Conservation (phyloP, 768 basidiomycete genomes). For the Coprinopsis sp. region DNA sequence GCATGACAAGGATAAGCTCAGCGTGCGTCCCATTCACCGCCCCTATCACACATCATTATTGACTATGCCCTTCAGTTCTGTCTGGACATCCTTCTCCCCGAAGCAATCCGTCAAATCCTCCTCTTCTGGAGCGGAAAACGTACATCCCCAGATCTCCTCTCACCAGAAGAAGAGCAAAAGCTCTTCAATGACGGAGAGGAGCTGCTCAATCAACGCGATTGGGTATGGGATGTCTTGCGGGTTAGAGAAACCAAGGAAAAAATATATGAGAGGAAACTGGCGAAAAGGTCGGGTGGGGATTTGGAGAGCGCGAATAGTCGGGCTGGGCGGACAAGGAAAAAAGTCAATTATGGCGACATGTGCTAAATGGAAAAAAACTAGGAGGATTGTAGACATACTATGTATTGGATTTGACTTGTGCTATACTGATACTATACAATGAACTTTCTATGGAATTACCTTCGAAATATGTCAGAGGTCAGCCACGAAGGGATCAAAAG, state of each 20-base stretch:
- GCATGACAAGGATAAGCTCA: neutral
- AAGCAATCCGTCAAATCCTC: slow-evolving; percentile 67
- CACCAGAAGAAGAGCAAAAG: slow-evolving; percentile 48
- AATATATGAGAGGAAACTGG: slow-evolving; percentile 14
- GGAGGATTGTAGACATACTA: no score
- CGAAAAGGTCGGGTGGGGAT: slow-evolving; percentile 8
- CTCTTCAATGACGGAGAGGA: slow-evolving; percentile 46
- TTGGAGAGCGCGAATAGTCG: slow-evolving; percentile 9
- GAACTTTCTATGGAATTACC: no score
- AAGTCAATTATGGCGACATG: slow-evolving; percentile 1
- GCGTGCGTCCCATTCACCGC: neutral
- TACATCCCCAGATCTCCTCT: slow-evolving; percentile 42
- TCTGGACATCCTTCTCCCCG: slow-evolving; percentile 64
- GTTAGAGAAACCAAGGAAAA: slow-evolving; percentile 31
- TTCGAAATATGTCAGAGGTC: no score
- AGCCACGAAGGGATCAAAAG: no score
- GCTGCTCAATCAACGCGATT: slow-evolving; percentile 53
- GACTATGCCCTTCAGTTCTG: slow-evolving; percentile 51
- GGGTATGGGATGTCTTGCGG: slow-evolving; percentile 61
- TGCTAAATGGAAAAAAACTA: no score
- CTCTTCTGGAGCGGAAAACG: slow-evolving; percentile 67
- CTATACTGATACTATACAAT: no score
- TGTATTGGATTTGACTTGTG: no score
- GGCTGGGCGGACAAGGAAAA: slow-evolving; percentile 1
- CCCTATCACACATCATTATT: neutral